phyloP scores from a whole-genome alignment of 306 rosid species.

The Malus domestica region ASM211411v1 NC_041790.1:430501-431000 shows the following conservation, averaged over 20 bases:
- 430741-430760: slow-evolving; percentile 15
- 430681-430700: slow-evolving; percentile 30
- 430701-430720: slow-evolving; percentile 25
- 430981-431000: too few relatives aligned
- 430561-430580: not conserved
- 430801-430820: slow-evolving; percentile 21
- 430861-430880: not conserved
- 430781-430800: slow-evolving; percentile 8
- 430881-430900: not conserved
- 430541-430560: not conserved
- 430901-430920: too few relatives aligned
- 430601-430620: slow-evolving; percentile 8
- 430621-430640: slow-evolving; percentile 14
- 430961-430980: too few relatives aligned
- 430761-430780: slow-evolving; percentile 18
- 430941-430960: too few relatives aligned
- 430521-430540: not conserved
- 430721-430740: not conserved
- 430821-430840: slow-evolving; percentile 7
- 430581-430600: slow-evolving; percentile 21
- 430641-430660: slow-evolving; percentile 18
- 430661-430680: slow-evolving; percentile 1
- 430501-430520: slow-evolving; percentile 22
- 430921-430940: too few relatives aligned
- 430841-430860: not conserved